Evolutionary conservation across 2,329 filamentous ascomycete species (phyloP).

Genomic region (Neopestalotiopsis clavispora): DNA sequence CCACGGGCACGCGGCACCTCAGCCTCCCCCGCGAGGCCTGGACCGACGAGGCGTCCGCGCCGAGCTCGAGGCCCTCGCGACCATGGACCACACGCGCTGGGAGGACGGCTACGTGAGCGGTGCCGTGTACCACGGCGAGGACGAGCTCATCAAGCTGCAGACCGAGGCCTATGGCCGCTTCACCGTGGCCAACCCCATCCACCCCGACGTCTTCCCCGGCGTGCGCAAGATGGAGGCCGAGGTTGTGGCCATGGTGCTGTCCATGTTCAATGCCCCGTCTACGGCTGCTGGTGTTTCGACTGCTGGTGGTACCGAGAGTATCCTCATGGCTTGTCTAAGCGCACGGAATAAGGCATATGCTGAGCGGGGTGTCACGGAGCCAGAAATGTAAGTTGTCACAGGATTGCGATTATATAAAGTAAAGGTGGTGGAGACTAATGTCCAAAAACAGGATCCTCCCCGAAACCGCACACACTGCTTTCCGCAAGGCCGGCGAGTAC

Average conservation of each 20-base stretch:
- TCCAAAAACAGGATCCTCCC: constrained; percentile 77
- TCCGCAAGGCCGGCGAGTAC: constrained; percentile 93
- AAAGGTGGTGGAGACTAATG: not conserved
- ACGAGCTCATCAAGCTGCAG: constrained; percentile 81
- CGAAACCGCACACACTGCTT: constrained; percentile 92
- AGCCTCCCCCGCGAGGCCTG: constrained; percentile 84
- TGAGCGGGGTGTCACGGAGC: constrained; percentile 87
- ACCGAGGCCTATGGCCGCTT: constrained; percentile 93
- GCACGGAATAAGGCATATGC: constrained; percentile 86
- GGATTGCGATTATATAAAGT: not conserved
- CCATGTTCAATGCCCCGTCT: constrained; percentile 87
- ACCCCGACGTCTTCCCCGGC: constrained; percentile 97
- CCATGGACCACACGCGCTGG: constrained; percentile 94
- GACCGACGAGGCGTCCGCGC: constrained; percentile 77
- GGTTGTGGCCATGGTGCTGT: constrained; percentile 91
- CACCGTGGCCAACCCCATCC: constrained; percentile 93
- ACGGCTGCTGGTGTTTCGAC: constrained; percentile 88
- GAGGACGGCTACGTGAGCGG: constrained; percentile 95
- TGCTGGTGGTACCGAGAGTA: constrained; percentile 93
- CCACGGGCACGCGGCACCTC: constrained; percentile 73
- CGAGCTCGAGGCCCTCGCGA: constrained; percentile 79
- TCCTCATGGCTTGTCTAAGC: constrained; percentile 91
- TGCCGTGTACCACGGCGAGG: constrained; percentile 93
- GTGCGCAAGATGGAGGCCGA: constrained; percentile 99
- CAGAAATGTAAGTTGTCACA: constrained; percentile 76